phyloP scores from a whole-genome alignment of 2,329 filamentous ascomycete genomes.

The Xylariaceae sp. region DNA sequence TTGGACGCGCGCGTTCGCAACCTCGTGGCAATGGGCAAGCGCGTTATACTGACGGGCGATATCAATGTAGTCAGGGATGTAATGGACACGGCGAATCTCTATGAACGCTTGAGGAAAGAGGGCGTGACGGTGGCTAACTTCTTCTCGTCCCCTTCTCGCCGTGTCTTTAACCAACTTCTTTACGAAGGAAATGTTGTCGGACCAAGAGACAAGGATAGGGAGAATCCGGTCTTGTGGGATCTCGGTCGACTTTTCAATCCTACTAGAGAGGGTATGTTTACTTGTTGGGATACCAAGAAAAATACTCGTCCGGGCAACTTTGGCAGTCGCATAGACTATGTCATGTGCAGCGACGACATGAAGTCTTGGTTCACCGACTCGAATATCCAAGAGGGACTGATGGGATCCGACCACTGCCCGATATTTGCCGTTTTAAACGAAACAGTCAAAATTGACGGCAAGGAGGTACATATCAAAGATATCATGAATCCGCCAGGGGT shows the following conservation, averaged over 20 bases:
- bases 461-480: conserved; percentile 55
- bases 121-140: conserved; percentile 65
- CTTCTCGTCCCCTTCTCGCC: conserved; percentile 63
- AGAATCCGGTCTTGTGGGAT: conserved; percentile 72
- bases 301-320: conserved; percentile 96
- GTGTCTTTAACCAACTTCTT: conserved; percentile 81
- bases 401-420: conserved; percentile 95
- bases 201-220: conserved; percentile 61
- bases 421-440: conserved; percentile 74
- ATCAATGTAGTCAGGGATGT: conserved; percentile 69
- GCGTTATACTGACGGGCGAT: conserved; percentile 80
- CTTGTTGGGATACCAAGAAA: conserved; percentile 91
- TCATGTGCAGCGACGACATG: conserved; percentile 75
- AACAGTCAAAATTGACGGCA: conserved; percentile 45
- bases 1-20: conserved; percentile 83
- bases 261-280: conserved; percentile 82
- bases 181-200: conserved; percentile 64
- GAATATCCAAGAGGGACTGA: conserved; percentile 87
- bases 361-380: conserved; percentile 72
- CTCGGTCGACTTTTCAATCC: conserved; percentile 78
- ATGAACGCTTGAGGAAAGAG: conserved; percentile 66
- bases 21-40: conserved; percentile 70
- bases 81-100: conserved; percentile 70
- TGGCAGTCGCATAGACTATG: conserved; percentile 88
- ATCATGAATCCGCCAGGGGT: conserved; percentile 71